A percentile compares a stretch with the other conserved stretches of the same genome.
Conservation (phyloP, 2,329 filamentous ascomycete genomes). For the Nigrospora oryzae region DNA sequence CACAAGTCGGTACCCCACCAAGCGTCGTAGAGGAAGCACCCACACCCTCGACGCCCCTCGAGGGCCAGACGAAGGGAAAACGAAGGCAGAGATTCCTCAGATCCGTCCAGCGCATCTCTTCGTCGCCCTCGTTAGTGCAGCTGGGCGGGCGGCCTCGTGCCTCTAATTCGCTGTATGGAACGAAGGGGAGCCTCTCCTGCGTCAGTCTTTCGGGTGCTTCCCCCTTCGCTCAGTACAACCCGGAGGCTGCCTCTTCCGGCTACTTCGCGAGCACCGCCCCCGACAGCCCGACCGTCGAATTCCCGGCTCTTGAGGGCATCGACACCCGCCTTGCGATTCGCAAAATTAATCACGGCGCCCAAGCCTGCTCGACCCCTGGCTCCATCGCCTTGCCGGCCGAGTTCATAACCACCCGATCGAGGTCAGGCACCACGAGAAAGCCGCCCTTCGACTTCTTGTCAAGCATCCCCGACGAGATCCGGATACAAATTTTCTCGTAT, state of each 20-base stretch:
- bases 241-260: constrained; percentile 20
- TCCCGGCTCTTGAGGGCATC: constrained; percentile 28
- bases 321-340: constrained; percentile 42
- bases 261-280: constrained; percentile 24
- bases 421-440: constrained; percentile 19
- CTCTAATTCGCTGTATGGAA: constrained; percentile 59
- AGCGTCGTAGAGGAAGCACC: constrained; percentile 3
- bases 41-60: constrained; percentile 8
- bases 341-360: constrained; percentile 43
- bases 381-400: constrained; percentile 59
- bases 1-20: background rate
- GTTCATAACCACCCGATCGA: constrained; percentile 35
- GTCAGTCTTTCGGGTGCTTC: constrained; percentile 39
- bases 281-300: constrained; percentile 29
- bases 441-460: constrained; percentile 63
- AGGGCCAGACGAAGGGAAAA: constrained; percentile 48
- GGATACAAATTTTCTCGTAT: constrained; percentile 67
- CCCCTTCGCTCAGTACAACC: constrained; percentile 26
- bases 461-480: constrained; percentile 74
- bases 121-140: constrained; percentile 62
- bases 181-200: constrained; percentile 42
- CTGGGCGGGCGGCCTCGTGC: constrained; percentile 53
- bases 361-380: constrained; percentile 27
- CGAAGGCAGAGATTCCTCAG: constrained; percentile 63
- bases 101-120: constrained; percentile 73